Evolutionary conservation across 805 yeast species (phyloP).

Genomic region (Ogataea trehaloabstinens): DNA sequence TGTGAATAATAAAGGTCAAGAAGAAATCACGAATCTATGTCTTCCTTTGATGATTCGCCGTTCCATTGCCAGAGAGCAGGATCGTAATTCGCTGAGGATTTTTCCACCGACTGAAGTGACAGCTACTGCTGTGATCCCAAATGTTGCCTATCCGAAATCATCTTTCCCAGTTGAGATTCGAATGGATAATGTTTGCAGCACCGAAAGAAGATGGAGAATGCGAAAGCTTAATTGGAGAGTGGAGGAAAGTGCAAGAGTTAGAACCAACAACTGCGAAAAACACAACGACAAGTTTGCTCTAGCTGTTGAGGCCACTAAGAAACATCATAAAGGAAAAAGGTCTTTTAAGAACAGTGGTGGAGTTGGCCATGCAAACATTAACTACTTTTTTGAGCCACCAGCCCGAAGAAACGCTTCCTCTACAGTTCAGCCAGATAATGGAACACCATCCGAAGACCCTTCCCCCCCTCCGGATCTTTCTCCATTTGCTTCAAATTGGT

Average conservation of each 20-base stretch:
- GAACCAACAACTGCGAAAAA: conserved; percentile 52
- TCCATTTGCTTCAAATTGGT: conserved; percentile 30
- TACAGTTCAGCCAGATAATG: conserved; percentile 1
- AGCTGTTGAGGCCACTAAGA: conserved; percentile 41
- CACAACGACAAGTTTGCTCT: conserved; percentile 53
- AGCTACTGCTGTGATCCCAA: conserved; percentile 84
- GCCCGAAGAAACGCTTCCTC: conserved; percentile 12
- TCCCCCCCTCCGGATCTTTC: conserved; percentile 16
- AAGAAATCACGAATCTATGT: conserved; percentile 38
- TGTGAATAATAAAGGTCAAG: conserved; percentile 36
- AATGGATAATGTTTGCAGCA: conserved; percentile 65
- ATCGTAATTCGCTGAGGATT: conserved; percentile 80
- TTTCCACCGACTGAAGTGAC: conserved; percentile 95
- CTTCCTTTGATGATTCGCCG: conserved; percentile 74
- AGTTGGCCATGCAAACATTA: conserved; percentile 21
- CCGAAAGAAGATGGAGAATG: conserved; percentile 84
- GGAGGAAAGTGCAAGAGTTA: conserved; percentile 74
- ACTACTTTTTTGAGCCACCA: conserved; percentile 29
- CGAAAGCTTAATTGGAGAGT: conserved; percentile 84
- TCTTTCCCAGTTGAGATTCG: conserved; percentile 79
- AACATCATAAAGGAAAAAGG: conserved; percentile 24
- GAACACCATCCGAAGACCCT: conserved; percentile 1
- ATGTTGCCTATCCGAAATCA: conserved; percentile 85
- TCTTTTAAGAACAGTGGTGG: conserved; percentile 30
- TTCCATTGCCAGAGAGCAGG: conserved; percentile 77